These are phyloP conservation scores for Panicum miliaceum DNA, from an alignment of 176 grass and related monocot species.

Conservation along the genomic window DNA sequence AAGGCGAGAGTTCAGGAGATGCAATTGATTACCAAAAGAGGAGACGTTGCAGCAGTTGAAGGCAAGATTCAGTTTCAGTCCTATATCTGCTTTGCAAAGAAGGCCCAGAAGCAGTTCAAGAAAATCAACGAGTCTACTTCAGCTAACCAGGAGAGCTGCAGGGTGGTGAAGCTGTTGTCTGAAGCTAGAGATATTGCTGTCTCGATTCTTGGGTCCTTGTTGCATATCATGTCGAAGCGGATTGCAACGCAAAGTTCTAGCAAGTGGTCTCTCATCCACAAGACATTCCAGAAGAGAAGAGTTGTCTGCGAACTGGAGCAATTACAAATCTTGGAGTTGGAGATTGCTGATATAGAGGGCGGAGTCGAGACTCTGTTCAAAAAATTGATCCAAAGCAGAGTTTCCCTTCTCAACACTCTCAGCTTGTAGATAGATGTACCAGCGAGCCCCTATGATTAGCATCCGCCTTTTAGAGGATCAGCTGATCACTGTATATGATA, in stretches of 20 bases:
- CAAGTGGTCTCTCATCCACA: slow-evolving; percentile 36
- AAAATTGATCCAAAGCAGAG: slow-evolving; percentile 1
- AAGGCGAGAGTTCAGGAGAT: neutral
- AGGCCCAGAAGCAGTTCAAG: slow-evolving; percentile 18
- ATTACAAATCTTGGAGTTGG: neutral
- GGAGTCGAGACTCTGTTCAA: slow-evolving; percentile 2
- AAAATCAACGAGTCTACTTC: slow-evolving; percentile 4
- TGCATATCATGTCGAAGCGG: neutral
- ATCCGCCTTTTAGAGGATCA: slow-evolving; percentile 17
- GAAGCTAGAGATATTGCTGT: slow-evolving; percentile 24
- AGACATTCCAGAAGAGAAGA: slow-evolving; percentile 28
- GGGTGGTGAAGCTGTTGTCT: slow-evolving; percentile 23
- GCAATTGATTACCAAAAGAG: neutral
- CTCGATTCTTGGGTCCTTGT: slow-evolving; percentile 2
- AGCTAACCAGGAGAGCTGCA: neutral
- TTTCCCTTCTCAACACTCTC: slow-evolving; percentile 16
- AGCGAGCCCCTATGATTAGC: neutral
- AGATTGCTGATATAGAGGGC: neutral
- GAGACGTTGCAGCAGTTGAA: neutral
- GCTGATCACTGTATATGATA: slow-evolving; percentile 24
- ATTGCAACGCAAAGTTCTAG: neutral
- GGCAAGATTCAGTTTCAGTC: slow-evolving; percentile 2
- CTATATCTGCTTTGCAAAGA: slow-evolving; percentile 4
- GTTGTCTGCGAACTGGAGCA: slow-evolving; percentile 1
- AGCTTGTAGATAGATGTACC: neutral